phyloP scores from a whole-genome alignment of 2,329 filamentous ascomycete species.

The Alternaria conjuncta region DNA sequence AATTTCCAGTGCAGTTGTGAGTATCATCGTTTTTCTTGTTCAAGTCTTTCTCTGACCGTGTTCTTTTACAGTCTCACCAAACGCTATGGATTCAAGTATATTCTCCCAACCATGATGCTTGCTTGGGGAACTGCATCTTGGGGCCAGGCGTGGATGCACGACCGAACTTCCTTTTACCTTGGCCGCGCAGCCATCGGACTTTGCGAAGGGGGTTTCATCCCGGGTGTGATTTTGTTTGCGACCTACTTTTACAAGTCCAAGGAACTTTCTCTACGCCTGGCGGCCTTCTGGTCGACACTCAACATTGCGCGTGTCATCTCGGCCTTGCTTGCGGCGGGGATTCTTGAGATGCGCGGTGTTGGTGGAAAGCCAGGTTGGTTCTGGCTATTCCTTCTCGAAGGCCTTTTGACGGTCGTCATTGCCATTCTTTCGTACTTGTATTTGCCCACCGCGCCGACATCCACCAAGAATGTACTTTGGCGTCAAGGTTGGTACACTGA shows the following conservation, averaged over 20 bases:
- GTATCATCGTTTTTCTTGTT: not conserved
- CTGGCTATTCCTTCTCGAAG: conserved; percentile 59
- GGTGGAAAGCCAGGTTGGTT: conserved; percentile 61
- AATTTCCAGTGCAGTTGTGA: conserved; percentile 51
- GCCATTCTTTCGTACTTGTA: conserved; percentile 40
- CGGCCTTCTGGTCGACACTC: conserved; percentile 73
- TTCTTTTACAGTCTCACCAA: conserved; percentile 45
- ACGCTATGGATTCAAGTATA: conserved; percentile 51
- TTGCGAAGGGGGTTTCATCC: conserved; percentile 62
- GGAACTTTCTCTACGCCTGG: conserved; percentile 71
- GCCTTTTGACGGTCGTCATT: conserved; percentile 38
- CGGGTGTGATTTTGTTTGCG: conserved; percentile 69
- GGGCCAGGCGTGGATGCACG: conserved; percentile 70
- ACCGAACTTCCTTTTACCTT: conserved; percentile 52
- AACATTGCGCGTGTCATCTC: conserved; percentile 61
- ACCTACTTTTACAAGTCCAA: conserved; percentile 77
- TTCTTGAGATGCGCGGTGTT: conserved; percentile 58
- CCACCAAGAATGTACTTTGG: conserved; percentile 35
- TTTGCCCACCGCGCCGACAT: conserved; percentile 60
- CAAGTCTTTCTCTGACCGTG: not conserved
- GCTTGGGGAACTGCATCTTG: conserved; percentile 58
- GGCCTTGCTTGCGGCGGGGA: conserved; percentile 62
- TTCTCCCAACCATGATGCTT: conserved; percentile 53
- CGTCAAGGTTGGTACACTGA: conserved; percentile 70
- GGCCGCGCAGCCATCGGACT: conserved; percentile 51